Conservation (phyloP, 495 filamentous ascomycete genomes). For the Hypoxylon intermedium region DNA sequence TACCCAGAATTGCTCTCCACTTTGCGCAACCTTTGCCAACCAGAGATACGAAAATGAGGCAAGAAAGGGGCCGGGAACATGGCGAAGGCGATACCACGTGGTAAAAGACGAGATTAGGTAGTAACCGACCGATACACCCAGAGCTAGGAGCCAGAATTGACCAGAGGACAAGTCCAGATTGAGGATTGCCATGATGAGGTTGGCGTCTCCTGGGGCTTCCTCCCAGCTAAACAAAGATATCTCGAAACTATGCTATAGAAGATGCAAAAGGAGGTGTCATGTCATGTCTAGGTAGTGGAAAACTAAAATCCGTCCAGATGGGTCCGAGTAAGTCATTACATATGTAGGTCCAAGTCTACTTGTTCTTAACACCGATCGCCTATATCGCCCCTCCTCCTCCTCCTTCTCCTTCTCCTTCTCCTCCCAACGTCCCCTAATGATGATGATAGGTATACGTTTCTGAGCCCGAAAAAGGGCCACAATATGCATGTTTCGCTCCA, state of each 20-base stretch:
- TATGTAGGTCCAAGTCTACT: not conserved
- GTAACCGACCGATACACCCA: not conserved
- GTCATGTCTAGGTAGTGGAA: no score
- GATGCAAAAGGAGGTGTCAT: no score
- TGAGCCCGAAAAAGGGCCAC: not conserved
- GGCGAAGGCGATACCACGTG: conserved; percentile 32
- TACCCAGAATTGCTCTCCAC: conserved; percentile 31
- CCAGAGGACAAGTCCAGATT: conserved; percentile 11
- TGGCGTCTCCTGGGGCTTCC: no score
- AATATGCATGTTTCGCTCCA: not conserved
- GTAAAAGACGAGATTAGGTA: conserved; percentile 11
- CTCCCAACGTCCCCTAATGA: not conserved
- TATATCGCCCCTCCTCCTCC: conserved; percentile 6
- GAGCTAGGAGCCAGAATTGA: conserved; percentile 1
- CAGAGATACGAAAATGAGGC: conserved; percentile 40
- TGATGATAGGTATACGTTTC: no score
- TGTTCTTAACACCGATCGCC: conserved; percentile 5
- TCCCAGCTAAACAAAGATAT: no score
- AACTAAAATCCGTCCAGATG: not conserved
- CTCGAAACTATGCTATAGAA: no score
- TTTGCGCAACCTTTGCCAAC: conserved; percentile 25
- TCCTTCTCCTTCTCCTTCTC: not conserved
- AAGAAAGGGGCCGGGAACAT: conserved; percentile 43
- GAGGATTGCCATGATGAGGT: conserved; percentile 3
- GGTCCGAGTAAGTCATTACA: not conserved